Conservation (phyloP, 1,284 basidiomycete genomes). For the Phellinidium pouzarii region DNA sequence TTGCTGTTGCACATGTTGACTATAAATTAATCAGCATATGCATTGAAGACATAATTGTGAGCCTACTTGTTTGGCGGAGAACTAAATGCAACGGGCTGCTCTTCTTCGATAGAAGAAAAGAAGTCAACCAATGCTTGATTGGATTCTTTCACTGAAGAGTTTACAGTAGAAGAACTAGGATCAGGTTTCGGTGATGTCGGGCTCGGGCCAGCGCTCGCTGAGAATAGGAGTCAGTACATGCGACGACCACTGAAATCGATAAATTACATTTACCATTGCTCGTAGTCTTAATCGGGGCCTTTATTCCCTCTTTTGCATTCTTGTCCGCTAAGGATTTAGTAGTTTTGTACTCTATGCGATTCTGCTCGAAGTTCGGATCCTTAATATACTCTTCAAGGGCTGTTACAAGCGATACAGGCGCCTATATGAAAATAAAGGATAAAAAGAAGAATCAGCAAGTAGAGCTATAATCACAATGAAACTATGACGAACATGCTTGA, state of each 20-base stretch:
- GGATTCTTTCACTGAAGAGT: conserved; percentile 14
- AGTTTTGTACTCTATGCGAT: conserved; percentile 85
- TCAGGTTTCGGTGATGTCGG: conserved; percentile 23
- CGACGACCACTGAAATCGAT: not conserved
- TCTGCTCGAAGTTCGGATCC: conserved; percentile 94
- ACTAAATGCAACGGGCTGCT: conserved; percentile 72
- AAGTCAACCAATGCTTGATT: conserved; percentile 71
- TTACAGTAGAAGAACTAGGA: conserved; percentile 23
- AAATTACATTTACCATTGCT: conserved; percentile 23
- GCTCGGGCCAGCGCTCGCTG: conserved; percentile 22
- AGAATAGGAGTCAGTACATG: not conserved
- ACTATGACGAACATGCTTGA: conserved; percentile 71
- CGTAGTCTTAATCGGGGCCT: conserved; percentile 15
- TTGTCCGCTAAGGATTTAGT: conserved; percentile 76
- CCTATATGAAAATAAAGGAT: conserved; percentile 38
- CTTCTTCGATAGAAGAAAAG: conserved; percentile 85
- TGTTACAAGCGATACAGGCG: conserved; percentile 88
- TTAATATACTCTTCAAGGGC: conserved; percentile 94
- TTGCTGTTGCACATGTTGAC: conserved; percentile 37
- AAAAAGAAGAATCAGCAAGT: not conserved
- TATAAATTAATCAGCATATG: not conserved
- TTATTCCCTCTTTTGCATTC: conserved; percentile 31
- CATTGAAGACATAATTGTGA: not conserved
- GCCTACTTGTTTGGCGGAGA: conserved; percentile 50
- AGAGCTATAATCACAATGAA: not conserved